Evolutionary conservation across 768 basidiomycete species (phyloP).

Genomic region (Lactarius hatsudake): DNA sequence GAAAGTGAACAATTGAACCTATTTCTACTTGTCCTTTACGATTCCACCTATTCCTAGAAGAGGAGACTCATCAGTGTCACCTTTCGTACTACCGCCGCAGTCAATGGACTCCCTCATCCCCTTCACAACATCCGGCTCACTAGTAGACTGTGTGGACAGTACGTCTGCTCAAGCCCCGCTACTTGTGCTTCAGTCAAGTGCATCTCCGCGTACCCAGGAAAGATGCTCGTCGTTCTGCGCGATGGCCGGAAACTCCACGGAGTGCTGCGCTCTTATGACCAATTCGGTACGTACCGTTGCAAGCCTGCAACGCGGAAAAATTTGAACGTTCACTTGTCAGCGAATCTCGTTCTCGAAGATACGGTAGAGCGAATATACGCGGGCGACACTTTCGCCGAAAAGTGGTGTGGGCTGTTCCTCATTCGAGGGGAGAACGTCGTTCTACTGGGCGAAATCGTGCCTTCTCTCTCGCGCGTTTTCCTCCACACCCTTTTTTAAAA

Average conservation of each 20-base stretch:
- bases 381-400: slow-evolving; percentile 82
- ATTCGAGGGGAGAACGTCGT: slow-evolving; percentile 99
- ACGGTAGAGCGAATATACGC: slow-evolving; percentile 95
- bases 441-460: slow-evolving; percentile 90
- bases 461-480: background rate
- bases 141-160: slow-evolving; percentile 99
- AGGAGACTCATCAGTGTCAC: background rate
- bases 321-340: slow-evolving; percentile 40
- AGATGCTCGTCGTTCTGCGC: slow-evolving; percentile 95
- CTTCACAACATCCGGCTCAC: slow-evolving; percentile 97
- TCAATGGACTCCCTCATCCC: slow-evolving; percentile 94
- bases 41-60: background rate
- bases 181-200: slow-evolving; percentile 20
- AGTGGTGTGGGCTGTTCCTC: slow-evolving; percentile 84
- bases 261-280: slow-evolving; percentile 95
- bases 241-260: slow-evolving; percentile 97
- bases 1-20: rapidly evolving
- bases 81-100: background rate
- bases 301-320: background rate
- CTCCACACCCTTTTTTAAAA: background rate
- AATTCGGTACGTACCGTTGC: slow-evolving; percentile 71
- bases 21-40: background rate
- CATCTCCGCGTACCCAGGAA: slow-evolving; percentile 56
- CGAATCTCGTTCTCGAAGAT: slow-evolving; percentile 95
- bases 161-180: slow-evolving; percentile 58